Evolutionary conservation across 306 rosid genomes (phyloP), one percentile per base, ranked within the genome.

Genomic region (Carpinus viminea): DNA sequence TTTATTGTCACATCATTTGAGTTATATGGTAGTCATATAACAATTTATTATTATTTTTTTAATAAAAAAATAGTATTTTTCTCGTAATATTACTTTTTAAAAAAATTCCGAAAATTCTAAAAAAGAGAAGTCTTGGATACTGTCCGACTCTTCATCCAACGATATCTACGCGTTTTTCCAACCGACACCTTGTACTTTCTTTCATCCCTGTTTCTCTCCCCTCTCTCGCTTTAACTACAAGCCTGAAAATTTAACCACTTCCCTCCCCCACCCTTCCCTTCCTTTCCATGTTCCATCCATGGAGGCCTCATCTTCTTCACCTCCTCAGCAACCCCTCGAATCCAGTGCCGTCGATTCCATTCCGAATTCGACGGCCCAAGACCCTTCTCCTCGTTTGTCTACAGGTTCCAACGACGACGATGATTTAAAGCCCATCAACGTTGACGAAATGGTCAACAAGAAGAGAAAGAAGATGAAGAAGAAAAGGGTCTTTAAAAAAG

Each of bases 321-420:
- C 80, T 12, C 46, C 79, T 26, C 61, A 18, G 12, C 78, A 20
- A 24, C 68, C 74, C 64, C 74, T 51, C 16, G 62, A 17, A 59
- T 26, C 76, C 74, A 62, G n/a, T 76, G 20, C 47, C 80, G 74
- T 26, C 12, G 70, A 46, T 65, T 68, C 47, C 3, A 10, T 18
- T 36, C 75, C 83, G 4, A 70, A 9, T 72, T 78, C 84, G 21
- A 38, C 65, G 75, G 81, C 82, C 53, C 62, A 68, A 70, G 18
- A 74, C 75, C 76, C 57, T 17, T 68, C 85, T 7, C 57, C 18
- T 69, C 38, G 45, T 68, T 17, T 68, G 41, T n/a, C 31, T 9
- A 11, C 76, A 0, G 60, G 43, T 72, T 66, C 66, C 57, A 54
- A 36, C 60, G 56, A 64, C 1, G 70, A 55, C 28, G 59, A 41